Base-by-base conservation (phyloP, 2,329 filamentous ascomycete genomes). In the Colletotrichum truncatum region DNA sequence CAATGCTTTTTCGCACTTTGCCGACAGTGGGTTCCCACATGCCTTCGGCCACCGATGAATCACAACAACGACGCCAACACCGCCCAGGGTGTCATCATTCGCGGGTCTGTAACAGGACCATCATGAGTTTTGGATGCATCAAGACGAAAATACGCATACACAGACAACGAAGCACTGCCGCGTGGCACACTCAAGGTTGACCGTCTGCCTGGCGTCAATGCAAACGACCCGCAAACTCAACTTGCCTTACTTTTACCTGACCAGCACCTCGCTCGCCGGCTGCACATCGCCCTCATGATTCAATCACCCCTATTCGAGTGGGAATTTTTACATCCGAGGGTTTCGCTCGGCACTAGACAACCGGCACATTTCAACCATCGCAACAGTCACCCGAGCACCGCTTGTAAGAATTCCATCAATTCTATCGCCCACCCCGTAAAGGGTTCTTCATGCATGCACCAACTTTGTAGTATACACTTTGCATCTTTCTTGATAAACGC, bases 381-480 rank as follows among this genome's bases (percentile, higher is more conserved):
- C 25, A 34, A 9, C 9, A n/a, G 26, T 25, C 18, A 12, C 4
- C 6, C 16, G 21, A 6, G 14, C 11, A 45, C 9, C 10, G 28
- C 4, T 30, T 11, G 14, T 49, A 16, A 25, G 11, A 41, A 43
- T n/a, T 26, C 11, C 34, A 49, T 56, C 43, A 52, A 63, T 49
- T 56, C 49, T 56, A 56, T 38, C 3, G n/a, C 43, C 51, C 25
- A 18, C n/a, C n/a, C n/a, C n/a, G n/a, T n/a, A 3, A 12, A 30
- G 14, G 14, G 12, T 39, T 32, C 30, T 23, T 21, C 32, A 43
- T 53, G 52, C 45, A 52, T 48, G 41, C 57, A 28, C 59, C 32
- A 64, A 39, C 30, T 34, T 43, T 32, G 16, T 66, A 64, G 16
- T 59, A 28, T 64, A 66, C 64, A 64, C 48, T 64, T 28, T 59